A percentile compares a stretch with the other conserved stretches of the same genome.
Evolutionary conservation across 805 yeast genomes (phyloP).

Genomic region (Kazachstania africana): DNA sequence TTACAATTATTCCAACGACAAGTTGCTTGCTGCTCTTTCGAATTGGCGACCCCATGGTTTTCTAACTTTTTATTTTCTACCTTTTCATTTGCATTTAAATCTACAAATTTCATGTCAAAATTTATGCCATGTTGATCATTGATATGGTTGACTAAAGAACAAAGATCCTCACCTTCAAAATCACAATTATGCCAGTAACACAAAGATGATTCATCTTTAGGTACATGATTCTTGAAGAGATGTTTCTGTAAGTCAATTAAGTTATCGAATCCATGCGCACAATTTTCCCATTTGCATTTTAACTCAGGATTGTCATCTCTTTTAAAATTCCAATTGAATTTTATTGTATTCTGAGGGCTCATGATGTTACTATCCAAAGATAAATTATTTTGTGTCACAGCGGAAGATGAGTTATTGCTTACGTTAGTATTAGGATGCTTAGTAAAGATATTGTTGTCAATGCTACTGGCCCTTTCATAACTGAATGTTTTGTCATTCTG

Average conservation of each 20-base stretch:
- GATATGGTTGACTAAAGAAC: slow-evolving; percentile 48
- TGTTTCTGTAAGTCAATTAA: slow-evolving; percentile 38
- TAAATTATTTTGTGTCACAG: neutral
- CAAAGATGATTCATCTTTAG: slow-evolving; percentile 10
- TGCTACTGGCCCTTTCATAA: neutral
- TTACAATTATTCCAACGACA: slow-evolving; percentile 34
- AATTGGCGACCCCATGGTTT: too few species aligned
- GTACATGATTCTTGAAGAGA: slow-evolving; percentile 37
- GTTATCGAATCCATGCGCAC: slow-evolving; percentile 30
- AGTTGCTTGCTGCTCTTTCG: too few species aligned
- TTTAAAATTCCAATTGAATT: slow-evolving; percentile 34
- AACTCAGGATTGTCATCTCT: slow-evolving; percentile 17
- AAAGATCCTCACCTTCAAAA: slow-evolving; percentile 40
- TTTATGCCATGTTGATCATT: slow-evolving; percentile 35
- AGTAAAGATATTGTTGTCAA: neutral
- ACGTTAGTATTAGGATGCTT: neutral
- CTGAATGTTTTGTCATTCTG: neutral
- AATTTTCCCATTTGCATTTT: slow-evolving; percentile 61
- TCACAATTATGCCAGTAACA: slow-evolving; percentile 77
- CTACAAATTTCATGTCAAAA: slow-evolving; percentile 20
- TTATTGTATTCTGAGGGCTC: slow-evolving; percentile 24
- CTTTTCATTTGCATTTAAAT: slow-evolving; percentile 3
- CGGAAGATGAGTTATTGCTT: neutral
- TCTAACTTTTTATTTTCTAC: neutral
- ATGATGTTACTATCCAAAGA: neutral